A percentile compares a stretch with the other conserved stretches of the same genome.
Conservation (phyloP, 805 yeast species). For the Wickerhamomyces tratensis region DNA sequence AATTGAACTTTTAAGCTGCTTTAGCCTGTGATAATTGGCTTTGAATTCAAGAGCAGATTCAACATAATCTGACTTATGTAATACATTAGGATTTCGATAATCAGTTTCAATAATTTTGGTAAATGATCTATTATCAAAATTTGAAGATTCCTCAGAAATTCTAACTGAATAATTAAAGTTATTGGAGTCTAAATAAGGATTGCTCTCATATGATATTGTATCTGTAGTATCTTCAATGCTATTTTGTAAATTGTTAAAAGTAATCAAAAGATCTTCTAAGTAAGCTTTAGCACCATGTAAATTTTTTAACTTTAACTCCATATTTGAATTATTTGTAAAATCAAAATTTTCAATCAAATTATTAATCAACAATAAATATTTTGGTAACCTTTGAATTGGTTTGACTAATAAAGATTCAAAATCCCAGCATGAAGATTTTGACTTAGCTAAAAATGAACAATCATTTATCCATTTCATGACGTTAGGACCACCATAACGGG, state of each 20-base stretch:
- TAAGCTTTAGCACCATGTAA: slow-evolving; percentile 10
- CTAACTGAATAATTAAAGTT: no score
- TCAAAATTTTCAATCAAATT: slow-evolving; percentile 6
- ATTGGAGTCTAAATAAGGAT: no score
- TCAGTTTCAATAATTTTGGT: no score
- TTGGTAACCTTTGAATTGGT: slow-evolving; percentile 23
- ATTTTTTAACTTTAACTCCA: slow-evolving; percentile 4
- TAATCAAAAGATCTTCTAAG: slow-evolving; percentile 8
- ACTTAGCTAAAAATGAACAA: slow-evolving; percentile 18
- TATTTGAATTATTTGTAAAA: not conserved
- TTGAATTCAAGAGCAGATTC: slow-evolving; percentile 8
- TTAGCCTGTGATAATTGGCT: slow-evolving; percentile 10
- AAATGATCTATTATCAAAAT: no score
- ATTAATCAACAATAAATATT: slow-evolving; percentile 12
- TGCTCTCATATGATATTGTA: no score
- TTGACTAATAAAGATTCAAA: slow-evolving; percentile 21
- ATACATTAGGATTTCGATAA: no score
- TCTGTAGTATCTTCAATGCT: not conserved
- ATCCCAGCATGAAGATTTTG: slow-evolving; percentile 15
- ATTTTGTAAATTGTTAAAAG: not conserved
- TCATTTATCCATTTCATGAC: slow-evolving; percentile 24
- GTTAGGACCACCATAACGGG: slow-evolving; percentile 9
- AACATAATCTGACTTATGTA: not conserved
- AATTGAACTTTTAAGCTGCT: slow-evolving; percentile 12
- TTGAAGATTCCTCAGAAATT: no score